Percentiles rank a stretch among this genome's conserved stretches.
Conservation (phyloP, 2,329 filamentous ascomycete species). For the Colletotrichum viniferum region DNA sequence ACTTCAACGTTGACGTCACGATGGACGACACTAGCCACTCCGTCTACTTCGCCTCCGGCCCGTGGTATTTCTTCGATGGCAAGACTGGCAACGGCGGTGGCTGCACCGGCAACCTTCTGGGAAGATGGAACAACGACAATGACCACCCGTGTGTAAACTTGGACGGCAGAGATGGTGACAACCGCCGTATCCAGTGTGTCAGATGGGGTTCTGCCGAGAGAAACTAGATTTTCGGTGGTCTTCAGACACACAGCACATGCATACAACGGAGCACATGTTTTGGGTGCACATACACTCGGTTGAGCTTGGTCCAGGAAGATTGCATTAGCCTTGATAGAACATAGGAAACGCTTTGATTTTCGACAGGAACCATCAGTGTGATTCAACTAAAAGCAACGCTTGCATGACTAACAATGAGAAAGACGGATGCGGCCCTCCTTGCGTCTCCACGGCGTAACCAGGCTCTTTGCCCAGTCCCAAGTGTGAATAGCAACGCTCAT, state of each 20-base stretch:
- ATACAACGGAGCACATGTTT: neutral
- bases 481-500: constrained; percentile 32
- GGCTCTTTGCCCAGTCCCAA: constrained; percentile 10
- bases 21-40: constrained; percentile 8
- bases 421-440: neutral
- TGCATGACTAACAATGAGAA: neutral
- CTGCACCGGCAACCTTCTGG: neutral
- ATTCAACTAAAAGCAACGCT: neutral
- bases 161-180: neutral
- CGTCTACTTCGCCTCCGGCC: constrained; percentile 6
- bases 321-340: neutral
- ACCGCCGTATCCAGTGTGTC: neutral
- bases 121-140: neutral
- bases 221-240: neutral
- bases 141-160: neutral
- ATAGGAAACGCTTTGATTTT: neutral
- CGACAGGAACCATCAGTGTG: neutral
- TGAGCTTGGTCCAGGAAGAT: neutral
- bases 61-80: neutral
- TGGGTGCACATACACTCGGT: neutral
- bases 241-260: neutral
- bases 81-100: neutral
- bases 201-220: neutral
- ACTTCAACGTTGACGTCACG: constrained; percentile 4
- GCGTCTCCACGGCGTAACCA: neutral